Conservation (phyloP, 192 early-diverging fungal genomes). For the Umbelopsis isabellina region DNA sequence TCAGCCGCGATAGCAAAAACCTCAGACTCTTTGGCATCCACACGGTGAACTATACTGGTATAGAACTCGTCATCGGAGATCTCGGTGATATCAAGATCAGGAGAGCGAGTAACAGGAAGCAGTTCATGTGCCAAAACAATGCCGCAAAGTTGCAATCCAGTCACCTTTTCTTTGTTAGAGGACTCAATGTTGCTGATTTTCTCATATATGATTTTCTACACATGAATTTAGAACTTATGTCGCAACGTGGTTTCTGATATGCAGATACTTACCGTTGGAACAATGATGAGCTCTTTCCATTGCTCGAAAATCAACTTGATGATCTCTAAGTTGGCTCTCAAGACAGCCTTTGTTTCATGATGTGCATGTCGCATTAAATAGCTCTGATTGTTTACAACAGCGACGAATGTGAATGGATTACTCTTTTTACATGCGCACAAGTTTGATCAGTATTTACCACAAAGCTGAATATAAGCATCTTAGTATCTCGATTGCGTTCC, state of each 20-base stretch:
- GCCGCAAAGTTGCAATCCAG: conserved; percentile 63
- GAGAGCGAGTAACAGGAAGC: conserved; percentile 45
- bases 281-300: conserved; percentile 59
- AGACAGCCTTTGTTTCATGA: conserved; percentile 37
- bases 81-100: conserved; percentile 42
- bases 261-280: conserved; percentile 61
- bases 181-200: conserved; percentile 40
- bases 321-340: conserved; percentile 58
- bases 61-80: conserved; percentile 48
- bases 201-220: conserved; percentile 51
- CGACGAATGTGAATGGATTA: conserved; percentile 11
- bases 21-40: conserved; percentile 38
- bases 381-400: too few relatives aligned
- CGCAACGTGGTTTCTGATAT: neutral
- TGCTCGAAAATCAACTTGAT: conserved; percentile 67
- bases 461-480: conserved; percentile 43
- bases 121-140: conserved; percentile 59
- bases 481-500: neutral
- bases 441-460: conserved; percentile 33
- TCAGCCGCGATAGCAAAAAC: conserved; percentile 63
- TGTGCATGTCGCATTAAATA: conserved; percentile 52
- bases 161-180: conserved; percentile 52
- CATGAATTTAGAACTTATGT: neutral
- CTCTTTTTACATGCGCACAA: too few relatives aligned
- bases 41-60: conserved; percentile 43